Evolutionary conservation across 177 flowering plant genomes (phyloP), one percentile per base, ranked within the genome.

Genomic region (Vitis hybrid): DNA sequence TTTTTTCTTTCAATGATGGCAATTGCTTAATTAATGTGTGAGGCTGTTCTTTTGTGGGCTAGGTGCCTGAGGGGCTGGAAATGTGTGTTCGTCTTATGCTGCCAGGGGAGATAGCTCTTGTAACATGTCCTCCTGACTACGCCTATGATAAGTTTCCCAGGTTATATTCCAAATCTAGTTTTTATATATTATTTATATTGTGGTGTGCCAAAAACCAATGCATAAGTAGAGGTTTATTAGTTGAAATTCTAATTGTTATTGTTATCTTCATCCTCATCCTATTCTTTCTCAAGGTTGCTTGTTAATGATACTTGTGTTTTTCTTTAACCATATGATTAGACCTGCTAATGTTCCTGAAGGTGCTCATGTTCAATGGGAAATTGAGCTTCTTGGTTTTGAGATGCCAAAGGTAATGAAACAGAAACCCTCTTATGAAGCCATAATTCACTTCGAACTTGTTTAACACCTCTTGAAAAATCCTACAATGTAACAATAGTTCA

Each of bases 31-130:
- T 40, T 5, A 2, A 48, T 61, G 12, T 64, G 66, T 18, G 10
- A 13, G 14, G 19, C 11, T 68, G 51, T 56, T 69, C n/a, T 49
- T 75, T 52, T 65, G 13, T 57, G 3, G 67, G 51, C 7, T 70
- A 95, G 99, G 99, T 95, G 19, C 98, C 99, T 14, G 97, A 96
- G 81, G 99, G 99, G 62, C 84, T 96, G 81, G 99, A 96, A 80
- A 96, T 96, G 99, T 87, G 87, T 82, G 94, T 90, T 56, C 92
- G 99, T 50, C 76, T 96, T 70, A 96, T 96, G 99, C 82, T 96
- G 60, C 95, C 99, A 71, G 97, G 91, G 69, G 99, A 96, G 88
- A 74, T 85, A 69, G 88, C 98, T 78, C 84, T 86, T 60, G 98
- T 93, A 17, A 86, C 92, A 51, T 95, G 93, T 75, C 99, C 99